These are phyloP conservation scores for Anaeramoeba ignava DNA, from an alignment of 78 protist genomes.

Conservation along the genomic window DNA sequence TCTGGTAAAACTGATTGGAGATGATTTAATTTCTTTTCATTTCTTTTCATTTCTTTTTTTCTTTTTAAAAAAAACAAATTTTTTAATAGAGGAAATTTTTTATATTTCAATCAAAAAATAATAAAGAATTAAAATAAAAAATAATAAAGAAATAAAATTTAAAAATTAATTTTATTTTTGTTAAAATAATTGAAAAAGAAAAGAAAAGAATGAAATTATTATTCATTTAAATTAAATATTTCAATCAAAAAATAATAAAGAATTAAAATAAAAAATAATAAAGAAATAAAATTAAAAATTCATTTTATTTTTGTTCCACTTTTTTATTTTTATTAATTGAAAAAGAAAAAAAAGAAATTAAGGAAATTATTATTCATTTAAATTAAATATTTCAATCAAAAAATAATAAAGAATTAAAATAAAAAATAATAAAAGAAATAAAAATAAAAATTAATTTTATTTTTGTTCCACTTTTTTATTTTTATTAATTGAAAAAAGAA, in stretches of 20 bases:
- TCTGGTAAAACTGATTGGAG: slow-evolving; percentile 2
- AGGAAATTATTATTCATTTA: background rate
- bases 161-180: background rate
- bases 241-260: background rate
- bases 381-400: background rate
- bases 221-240: background rate
- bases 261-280: background rate
- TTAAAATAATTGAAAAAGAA: background rate
- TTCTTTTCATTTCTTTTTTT: background rate
- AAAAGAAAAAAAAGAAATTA: background rate
- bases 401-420: background rate
- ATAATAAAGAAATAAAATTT: background rate
- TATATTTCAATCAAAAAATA: slow-evolving; percentile 2
- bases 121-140: background rate
- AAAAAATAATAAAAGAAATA: background rate
- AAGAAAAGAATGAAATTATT: background rate
- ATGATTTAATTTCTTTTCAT: slow-evolving; percentile 3
- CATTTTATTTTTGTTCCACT: background rate
- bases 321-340: background rate
- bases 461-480: slow-evolving; percentile 1
- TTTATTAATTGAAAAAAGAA: slow-evolving; percentile 5
- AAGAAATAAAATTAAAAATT: slow-evolving; percentile 1
- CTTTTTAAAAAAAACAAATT: background rate
- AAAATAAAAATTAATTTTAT: background rate
- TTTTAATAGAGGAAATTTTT: background rate